Base-by-base conservation (phyloP, 176 grass and related monocot genomes). In the Paspalum vaginatum region DNA sequence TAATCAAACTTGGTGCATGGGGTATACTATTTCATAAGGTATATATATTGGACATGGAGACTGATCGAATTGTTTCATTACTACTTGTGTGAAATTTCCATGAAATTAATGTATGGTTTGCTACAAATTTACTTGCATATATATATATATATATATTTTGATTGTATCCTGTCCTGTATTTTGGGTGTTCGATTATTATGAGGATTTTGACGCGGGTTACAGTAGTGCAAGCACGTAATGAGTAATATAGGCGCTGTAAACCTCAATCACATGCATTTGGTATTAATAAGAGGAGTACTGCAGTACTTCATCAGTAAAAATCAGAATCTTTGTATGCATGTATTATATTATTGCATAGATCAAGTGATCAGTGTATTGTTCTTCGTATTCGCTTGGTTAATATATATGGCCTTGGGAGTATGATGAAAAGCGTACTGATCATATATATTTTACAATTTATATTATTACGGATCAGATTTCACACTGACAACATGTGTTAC, bases 1-100 rank as follows among this genome's bases (percentile, higher is more conserved):
- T 76, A 46, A n/a, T 80, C 27, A 76, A 65, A 83, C 79, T 38
- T 64, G 81, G 65, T 87, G 89, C 70, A 86, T 76, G 75, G 78
- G 56, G 45, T 83, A 84, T 70, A 80, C 62, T 86, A 77, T 80
- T 54, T 61, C 22, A 59, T 65, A 55, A 72, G n/a, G 70, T 83
- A 54, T 85, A 77, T 55, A 54, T 85, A 77, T 55, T 81, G 79
- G 51, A 92, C 74, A 79, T 82, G 68, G 76, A 51, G 24, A 72
- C 24, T 55, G 38, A 44, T 74, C 47, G 64, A 63, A 64, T 71
- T 85, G 39, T 74, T 72, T 76, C 27, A 49, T 81, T 55, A 66
- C 5, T 51, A 67, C 5, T 72, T 85, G 47, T 80, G 47, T 56
- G 25, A 64, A 81, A n/a, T 24, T 85, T 65, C 71, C 48, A 76